Evolutionary conservation across 2,329 filamentous ascomycete genomes (phyloP), one percentile per base, ranked within the genome.

Genomic region (Penicillium verrucosum): DNA sequence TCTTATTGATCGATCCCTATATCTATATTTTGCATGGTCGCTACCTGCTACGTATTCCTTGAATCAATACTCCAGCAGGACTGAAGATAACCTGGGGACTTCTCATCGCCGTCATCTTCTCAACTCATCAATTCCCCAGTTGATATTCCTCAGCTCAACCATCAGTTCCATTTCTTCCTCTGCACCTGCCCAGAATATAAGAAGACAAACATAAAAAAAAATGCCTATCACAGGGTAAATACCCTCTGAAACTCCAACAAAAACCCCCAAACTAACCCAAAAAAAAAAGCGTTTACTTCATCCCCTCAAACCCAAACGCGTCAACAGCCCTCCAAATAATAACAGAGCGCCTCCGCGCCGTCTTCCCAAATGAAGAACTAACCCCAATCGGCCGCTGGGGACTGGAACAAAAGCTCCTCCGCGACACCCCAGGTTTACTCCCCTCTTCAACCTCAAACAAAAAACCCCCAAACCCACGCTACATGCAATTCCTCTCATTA

Each of bases 401-500:
- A 5, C 65, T 78, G 27, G 74, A 77, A 41, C 75, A 77, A 58
- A 77, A 75, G 52, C 65, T 77, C 9, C 72, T 78, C 66, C 69
- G 74, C 47, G 75, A 77, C 53, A 77, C 76, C 0, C 74, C 74
- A 7, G 75, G 73, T 8, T 71, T 73, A 40, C 61, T 77, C 9
- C 70, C 74, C 14, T 70, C 72, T n/a, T 61, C 67, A 5, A 66
- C 63, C 36, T 59, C 63, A 23, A 67, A 68, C 27, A 65, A 71
- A 23, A 68, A 66, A 2, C 63, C 68, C 38, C 43, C 63, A 5
- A 68, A 66, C 21, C 70, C 74, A 5, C 71, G 73, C 25, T 77
- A 72, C 51, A 73, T 78, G 68, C 75, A 78, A 54, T 75, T 77
- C 55, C 69, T 78, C 38, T 73, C 70, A 6, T 64, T 77, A 37